These are phyloP conservation scores for Hanseniaspora mollemarum DNA, from an alignment of 805 yeast species.

Conservation along the genomic window DNA sequence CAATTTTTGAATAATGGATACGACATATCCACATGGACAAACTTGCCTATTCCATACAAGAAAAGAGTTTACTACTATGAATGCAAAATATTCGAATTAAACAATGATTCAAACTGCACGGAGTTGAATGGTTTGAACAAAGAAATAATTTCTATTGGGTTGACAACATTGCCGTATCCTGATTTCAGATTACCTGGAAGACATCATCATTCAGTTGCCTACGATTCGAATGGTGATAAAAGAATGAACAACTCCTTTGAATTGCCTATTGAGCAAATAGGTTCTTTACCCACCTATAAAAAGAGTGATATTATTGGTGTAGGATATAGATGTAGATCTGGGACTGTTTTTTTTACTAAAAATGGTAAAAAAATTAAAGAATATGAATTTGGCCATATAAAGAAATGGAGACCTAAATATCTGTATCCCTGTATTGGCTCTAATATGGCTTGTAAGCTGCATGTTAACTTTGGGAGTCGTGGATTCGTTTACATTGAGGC, in stretches of 20 bases:
- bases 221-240: conserved; percentile 74
- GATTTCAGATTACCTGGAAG: conserved; percentile 87
- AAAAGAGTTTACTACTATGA: conserved; percentile 86
- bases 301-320: conserved; percentile 90
- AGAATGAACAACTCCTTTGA: conserved; percentile 68
- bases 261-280: conserved; percentile 34
- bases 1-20: conserved; percentile 44
- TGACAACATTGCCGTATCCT: conserved; percentile 83
- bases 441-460: conserved; percentile 66
- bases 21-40: conserved; percentile 63
- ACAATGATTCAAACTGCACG: conserved; percentile 22
- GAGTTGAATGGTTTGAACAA: conserved; percentile 21
- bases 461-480: conserved; percentile 77
- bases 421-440: conserved; percentile 87
- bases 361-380: conserved; percentile 85
- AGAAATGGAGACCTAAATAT: conserved; percentile 56
- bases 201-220: conserved; percentile 72
- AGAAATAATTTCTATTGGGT: conserved; percentile 59
- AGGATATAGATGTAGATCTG: conserved; percentile 72
- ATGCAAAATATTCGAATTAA: conserved; percentile 63
- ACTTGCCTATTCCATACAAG: conserved; percentile 69
- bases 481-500: conserved; percentile 89
- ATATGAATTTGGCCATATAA: conserved; percentile 63
- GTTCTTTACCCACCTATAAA: conserved; percentile 47
- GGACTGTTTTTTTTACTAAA: conserved; percentile 84